Evolutionary conservation across 1,139 yeast genomes (phyloP).

Genomic region (Suhomyces kunorum): DNA sequence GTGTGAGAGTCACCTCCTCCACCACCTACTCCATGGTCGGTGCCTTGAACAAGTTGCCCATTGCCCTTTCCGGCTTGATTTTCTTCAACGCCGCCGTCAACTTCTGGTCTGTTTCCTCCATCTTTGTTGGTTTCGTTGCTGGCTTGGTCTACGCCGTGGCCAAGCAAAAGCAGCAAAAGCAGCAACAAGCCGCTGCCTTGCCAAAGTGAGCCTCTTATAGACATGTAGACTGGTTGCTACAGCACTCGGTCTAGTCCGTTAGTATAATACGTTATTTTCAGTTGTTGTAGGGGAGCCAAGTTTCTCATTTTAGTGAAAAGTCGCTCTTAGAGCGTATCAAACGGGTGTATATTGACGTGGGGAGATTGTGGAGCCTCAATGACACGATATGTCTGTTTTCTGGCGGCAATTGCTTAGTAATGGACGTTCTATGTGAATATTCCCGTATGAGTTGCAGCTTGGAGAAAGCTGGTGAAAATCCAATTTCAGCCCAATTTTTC

Average conservation of each 20-base stretch:
- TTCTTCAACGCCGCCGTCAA: constrained; percentile 95
- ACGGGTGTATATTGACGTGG: too few species aligned
- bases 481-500: neutral
- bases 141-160: constrained; percentile 95
- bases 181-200: constrained; percentile 42
- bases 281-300: too few species aligned
- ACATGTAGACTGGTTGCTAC: constrained; percentile 7
- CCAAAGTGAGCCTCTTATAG: constrained; percentile 26
- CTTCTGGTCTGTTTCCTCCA: constrained; percentile 87
- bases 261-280: constrained; percentile 1
- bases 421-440: too few species aligned
- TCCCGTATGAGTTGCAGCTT: neutral
- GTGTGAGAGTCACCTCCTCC: constrained; percentile 97
- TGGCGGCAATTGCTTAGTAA: too few species aligned
- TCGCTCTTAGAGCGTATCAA: too few species aligned
- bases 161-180: constrained; percentile 67
- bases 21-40: constrained; percentile 99
- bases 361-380: too few species aligned
- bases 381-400: too few species aligned
- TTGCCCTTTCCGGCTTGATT: constrained; percentile 89
- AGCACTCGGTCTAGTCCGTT: constrained; percentile 1
- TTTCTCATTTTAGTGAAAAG: too few species aligned
- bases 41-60: constrained; percentile 96
- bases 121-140: constrained; percentile 87
- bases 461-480: neutral